Percentiles rank a stretch among this genome's conserved stretches.
These are phyloP conservation scores for Syncephalastrum sp. DNA, from an alignment of 371 early-diverging fungal genomes.

Conservation along the genomic window DNA sequence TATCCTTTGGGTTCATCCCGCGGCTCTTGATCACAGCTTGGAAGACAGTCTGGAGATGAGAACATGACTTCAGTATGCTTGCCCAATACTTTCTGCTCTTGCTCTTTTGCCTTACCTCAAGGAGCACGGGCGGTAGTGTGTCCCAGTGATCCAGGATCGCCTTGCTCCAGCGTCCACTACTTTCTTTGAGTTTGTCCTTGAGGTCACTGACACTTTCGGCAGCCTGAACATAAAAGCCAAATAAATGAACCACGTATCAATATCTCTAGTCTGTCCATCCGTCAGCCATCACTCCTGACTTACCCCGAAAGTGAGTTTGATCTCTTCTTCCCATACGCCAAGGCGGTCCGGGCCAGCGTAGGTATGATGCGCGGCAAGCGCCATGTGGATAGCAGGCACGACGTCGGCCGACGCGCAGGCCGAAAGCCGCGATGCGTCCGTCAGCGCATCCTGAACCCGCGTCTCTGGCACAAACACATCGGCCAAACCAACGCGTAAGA, in stretches of 20 bases:
- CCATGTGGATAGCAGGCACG: slow-evolving; percentile 41
- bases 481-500: slow-evolving; percentile 47
- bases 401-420: slow-evolving; percentile 49
- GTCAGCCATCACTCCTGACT: slow-evolving; percentile 1
- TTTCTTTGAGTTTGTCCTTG: slow-evolving; percentile 11
- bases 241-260: no score
- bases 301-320: slow-evolving; percentile 52
- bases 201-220: slow-evolving; percentile 25
- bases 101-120: slow-evolving; percentile 18
- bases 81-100: background rate
- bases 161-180: slow-evolving; percentile 29
- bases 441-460: slow-evolving; percentile 39
- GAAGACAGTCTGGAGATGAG: slow-evolving; percentile 20
- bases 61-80: background rate
- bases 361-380: slow-evolving; percentile 40
- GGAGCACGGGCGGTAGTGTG: slow-evolving; percentile 25
- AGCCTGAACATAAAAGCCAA: slow-evolving; percentile 9
- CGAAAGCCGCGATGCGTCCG: slow-evolving; percentile 29
- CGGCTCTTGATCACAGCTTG: slow-evolving; percentile 20
- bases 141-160: slow-evolving; percentile 31
- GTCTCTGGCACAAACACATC: slow-evolving; percentile 57
- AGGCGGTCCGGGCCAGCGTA: slow-evolving; percentile 61
- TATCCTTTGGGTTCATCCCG: slow-evolving; percentile 14
- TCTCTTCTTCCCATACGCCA: slow-evolving; percentile 51
- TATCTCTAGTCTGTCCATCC: background rate